Base-by-base conservation (phyloP, 352 stramenopile species). In the Globisporangium abappressorium region DNA sequence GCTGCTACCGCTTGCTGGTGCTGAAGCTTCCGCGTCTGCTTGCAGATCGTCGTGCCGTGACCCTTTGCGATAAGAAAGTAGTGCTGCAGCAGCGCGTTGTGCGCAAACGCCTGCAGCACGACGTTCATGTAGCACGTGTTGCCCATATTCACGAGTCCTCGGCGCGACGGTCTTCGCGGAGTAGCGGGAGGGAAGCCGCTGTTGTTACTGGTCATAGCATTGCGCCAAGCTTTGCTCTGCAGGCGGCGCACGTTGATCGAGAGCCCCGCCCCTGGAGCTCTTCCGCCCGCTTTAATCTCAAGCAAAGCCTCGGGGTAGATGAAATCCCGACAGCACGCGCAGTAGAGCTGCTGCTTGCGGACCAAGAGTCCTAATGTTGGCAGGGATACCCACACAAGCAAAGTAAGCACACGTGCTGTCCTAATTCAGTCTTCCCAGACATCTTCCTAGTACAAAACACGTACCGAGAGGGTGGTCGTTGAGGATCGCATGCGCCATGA, bases 121-220 rank as follows among this genome's bases (percentile, higher is more conserved):
- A 80, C 81, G 70, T 91, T 93, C 84, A 95, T 86, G 56, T 87
- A 95, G 81, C 87, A 93, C 55, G 87, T 92, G 67, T 93, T 95
- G 41, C 87, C 87, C 80, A 95, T 89, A 71, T 95, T 95, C 38
- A 91, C 80, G 34, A 95, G 73, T 54, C 87, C 87, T 33, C 85
- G 76, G 33, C 72, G 72, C 56, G 55, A 65, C 64, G 64, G 75
- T 56, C 24, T 67, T 46, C 36, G 65, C n/a, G 66, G 56, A 5
- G 60, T 65, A 4, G 43, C 58, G 46, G 55, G 59, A 62, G 65
- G 67, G 41, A 72, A 70, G 14, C n/a, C 26, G 26, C 69, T 57
- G 34, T 74, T 80, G 20, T 7, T 47, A 4, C 20, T 47, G 14
- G 38, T 20, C 14, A 47, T n/a, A 6, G 47, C 20, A 43, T 59